A percentile compares a stretch with the other conserved stretches of the same genome.
phyloP scores from a whole-genome alignment of 371 early-diverging fungal genomes.

The Mucor sp. region DNA sequence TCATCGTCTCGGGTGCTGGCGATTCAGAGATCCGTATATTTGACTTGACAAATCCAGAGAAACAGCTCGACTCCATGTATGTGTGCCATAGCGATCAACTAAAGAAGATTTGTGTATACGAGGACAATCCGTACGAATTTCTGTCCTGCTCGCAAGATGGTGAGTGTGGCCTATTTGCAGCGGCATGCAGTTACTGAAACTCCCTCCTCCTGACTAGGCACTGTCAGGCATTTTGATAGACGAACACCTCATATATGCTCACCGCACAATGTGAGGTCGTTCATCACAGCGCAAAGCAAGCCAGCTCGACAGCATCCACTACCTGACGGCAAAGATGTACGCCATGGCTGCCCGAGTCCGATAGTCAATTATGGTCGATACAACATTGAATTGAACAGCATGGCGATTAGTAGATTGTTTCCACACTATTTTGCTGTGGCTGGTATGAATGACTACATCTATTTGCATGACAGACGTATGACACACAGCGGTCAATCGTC shows the following conservation, averaged over 20 bases:
- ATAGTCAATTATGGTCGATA: conserved; percentile 54
- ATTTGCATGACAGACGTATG: conserved; percentile 69
- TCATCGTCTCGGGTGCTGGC: conserved; percentile 69
- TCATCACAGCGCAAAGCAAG: conserved; percentile 23
- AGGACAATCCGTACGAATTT: conserved; percentile 56
- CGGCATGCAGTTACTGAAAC: neutral
- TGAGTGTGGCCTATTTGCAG: conserved; percentile 7
- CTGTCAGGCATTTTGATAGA: conserved; percentile 67
- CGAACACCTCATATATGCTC: conserved; percentile 48
- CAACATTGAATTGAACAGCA: conserved; percentile 54
- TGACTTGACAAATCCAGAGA: conserved; percentile 32
- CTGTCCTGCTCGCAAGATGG: conserved; percentile 72
- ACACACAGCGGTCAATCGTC: conserved; percentile 21
- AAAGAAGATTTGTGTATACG: conserved; percentile 53
- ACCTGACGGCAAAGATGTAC: conserved; percentile 15
- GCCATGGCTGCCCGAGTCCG: conserved; percentile 38
- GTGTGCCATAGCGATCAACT: conserved; percentile 59
- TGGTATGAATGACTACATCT: conserved; percentile 58
- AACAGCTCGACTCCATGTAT: conserved; percentile 36
- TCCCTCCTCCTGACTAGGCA: conserved; percentile 31
- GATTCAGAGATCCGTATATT: conserved; percentile 71
- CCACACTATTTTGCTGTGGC: conserved; percentile 65
- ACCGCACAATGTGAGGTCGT: conserved; percentile 28
- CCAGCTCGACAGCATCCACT: conserved; percentile 23
- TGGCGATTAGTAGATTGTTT: conserved; percentile 50